Percentiles rank a stretch among this genome's conserved stretches.
phyloP scores from a whole-genome alignment of 2,329 filamentous ascomycete genomes.

The Monosporascus sp. region DNA sequence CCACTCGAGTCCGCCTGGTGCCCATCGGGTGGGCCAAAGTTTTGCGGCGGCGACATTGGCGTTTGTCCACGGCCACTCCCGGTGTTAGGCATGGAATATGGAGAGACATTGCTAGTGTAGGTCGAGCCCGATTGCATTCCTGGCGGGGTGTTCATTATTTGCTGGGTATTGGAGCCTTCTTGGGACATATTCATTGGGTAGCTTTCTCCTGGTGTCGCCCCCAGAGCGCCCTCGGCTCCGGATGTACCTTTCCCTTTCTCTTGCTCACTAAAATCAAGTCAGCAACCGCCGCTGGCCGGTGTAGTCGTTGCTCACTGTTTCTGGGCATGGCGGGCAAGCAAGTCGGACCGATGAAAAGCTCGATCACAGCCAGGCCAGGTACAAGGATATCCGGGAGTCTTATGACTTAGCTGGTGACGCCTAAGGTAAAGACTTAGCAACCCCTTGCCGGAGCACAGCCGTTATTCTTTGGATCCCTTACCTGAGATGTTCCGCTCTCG shows the following conservation, averaged over 20 bases:
- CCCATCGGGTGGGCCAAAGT: constrained; percentile 7
- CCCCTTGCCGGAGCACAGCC: constrained; percentile 2
- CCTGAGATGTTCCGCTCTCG: constrained; percentile 57
- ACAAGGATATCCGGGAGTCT: constrained; percentile 47
- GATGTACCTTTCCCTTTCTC: constrained; percentile 29
- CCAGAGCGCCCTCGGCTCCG: constrained; percentile 18
- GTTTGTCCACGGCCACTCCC: constrained; percentile 16
- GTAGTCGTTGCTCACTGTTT: constrained; percentile 38
- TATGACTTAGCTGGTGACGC: constrained; percentile 56
- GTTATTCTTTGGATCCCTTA: constrained; percentile 22
- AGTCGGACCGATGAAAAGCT: constrained; percentile 53
- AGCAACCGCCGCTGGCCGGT: background rate
- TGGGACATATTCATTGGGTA: constrained; percentile 5
- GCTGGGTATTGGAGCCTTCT: constrained; percentile 4
- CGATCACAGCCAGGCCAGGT: constrained; percentile 48
- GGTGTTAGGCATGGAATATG: constrained; percentile 12
- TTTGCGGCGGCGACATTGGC: constrained; percentile 20
- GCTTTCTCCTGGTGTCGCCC: constrained; percentile 17
- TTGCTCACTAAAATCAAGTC: constrained; percentile 33
- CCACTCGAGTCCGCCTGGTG: constrained; percentile 10
- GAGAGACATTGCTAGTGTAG: constrained; percentile 14
- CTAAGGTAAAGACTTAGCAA: constrained; percentile 31
- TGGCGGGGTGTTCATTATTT: constrained; percentile 12
- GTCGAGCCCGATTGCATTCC: constrained; percentile 17
- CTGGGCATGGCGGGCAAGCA: constrained; percentile 51